These are phyloP conservation scores for Phytophthora megakarya DNA, from an alignment of 352 stramenopile genomes.

Conservation along the genomic window DNA sequence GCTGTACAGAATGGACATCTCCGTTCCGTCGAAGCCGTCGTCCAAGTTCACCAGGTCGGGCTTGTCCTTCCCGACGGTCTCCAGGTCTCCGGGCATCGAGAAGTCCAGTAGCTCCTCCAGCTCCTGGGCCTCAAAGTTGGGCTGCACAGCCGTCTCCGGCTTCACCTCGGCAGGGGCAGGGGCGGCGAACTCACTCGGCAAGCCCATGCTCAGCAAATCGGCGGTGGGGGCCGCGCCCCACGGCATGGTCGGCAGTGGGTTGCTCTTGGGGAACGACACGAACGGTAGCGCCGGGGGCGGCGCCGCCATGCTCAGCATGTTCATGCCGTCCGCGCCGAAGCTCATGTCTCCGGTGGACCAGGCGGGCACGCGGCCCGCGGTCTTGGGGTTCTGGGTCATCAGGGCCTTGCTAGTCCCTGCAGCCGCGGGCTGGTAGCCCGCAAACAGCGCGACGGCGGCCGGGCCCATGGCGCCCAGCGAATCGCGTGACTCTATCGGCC, in stretches of 20 bases:
- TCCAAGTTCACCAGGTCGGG: conserved; percentile 76
- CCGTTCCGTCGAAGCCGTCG: conserved; percentile 82
- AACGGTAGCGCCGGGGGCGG: conserved; percentile 68
- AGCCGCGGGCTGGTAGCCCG: conserved; percentile 65
- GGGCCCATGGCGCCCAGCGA: conserved; percentile 80
- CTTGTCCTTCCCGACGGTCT: conserved; percentile 69
- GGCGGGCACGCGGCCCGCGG: conserved; percentile 18
- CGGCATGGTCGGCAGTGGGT: conserved; percentile 56
- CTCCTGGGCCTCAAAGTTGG: conserved; percentile 69
- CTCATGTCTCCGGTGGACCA: conserved; percentile 39
- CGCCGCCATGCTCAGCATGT: conserved; percentile 66
- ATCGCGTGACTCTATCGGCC: conserved; percentile 85
- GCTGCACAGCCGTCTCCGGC: conserved; percentile 27
- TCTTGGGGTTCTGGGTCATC: conserved; percentile 42
- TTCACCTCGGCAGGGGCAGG: conserved; percentile 37
- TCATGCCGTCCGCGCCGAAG: conserved; percentile 48
- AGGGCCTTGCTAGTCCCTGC: conserved; percentile 42
- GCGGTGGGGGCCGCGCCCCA: conserved; percentile 36
- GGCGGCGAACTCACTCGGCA: conserved; percentile 42
- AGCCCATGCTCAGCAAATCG: conserved; percentile 49
- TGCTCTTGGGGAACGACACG: conserved; percentile 67
- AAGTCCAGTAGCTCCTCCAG: conserved; percentile 80
- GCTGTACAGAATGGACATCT: conserved; percentile 89
- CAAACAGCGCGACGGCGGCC: conserved; percentile 73
- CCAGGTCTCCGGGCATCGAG: conserved; percentile 66